Evolutionary conservation across 1,284 basidiomycete species (phyloP), one percentile per base, ranked within the genome.

Genomic region (Mycena citricolor): DNA sequence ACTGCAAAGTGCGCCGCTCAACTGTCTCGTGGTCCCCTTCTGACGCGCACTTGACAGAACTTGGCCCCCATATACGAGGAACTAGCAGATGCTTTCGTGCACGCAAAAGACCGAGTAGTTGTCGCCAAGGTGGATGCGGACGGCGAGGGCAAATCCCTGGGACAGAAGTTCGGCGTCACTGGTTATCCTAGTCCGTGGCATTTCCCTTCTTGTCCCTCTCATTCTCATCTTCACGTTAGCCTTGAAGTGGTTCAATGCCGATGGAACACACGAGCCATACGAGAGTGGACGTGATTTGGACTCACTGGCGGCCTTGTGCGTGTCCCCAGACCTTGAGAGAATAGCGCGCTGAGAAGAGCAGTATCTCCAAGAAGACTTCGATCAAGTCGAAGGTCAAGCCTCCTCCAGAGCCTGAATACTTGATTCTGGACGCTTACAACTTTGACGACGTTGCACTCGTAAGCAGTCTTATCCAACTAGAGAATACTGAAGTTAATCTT

Each of bases 51-150:
- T 33, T 6, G 11, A 54, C 64, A 89, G 87, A 86, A 77, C 69
- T 85, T 97, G 45, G 91, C 90, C 0, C 94, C 94, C 10, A 67
- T 71, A 4, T 97, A 90, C 56, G 94, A 95, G 63, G 76, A 94
- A 64, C 79, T 97, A 14, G 94, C 85, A 26, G 88, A 95, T 59
- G 86, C 88, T 10, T 97, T 85, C 61, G 69, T 77, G 4, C 76
- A 85, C 49, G 79, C 74, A 33, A 85, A 86, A 58, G 82, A 90
- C 64, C 90, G 88, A 61, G 88, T 97, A 19, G 57, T 91, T 42
- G 83, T 97, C 53, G 94, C 93, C 51, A 97, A 97, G 64, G 86
- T 95, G 5, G 93, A 97, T 57, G 94, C 92, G 1, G 94, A 97
- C 59, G 89, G 89, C 47, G 86, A 64, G 31, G 91, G 92, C 52